Percentiles rank a stretch among this genome's conserved stretches.
Conservation (phyloP, 1,284 basidiomycete genomes). For the Ustilago cynodontis region DNA sequence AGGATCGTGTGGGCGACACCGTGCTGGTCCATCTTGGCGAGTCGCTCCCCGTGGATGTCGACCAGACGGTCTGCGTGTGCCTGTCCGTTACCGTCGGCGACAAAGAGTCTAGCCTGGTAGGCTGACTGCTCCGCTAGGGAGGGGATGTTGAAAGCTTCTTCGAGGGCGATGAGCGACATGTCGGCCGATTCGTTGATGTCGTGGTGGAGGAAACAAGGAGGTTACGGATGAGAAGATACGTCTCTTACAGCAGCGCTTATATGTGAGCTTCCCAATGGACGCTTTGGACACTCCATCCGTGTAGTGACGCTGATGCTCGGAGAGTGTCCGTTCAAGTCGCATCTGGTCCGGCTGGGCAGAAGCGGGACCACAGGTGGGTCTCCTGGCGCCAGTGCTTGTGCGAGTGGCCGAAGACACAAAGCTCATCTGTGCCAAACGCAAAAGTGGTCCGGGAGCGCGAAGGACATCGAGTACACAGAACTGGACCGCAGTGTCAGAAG, state of each 20-base stretch:
- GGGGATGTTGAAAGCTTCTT: conserved; percentile 54
- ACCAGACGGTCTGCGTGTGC: conserved; percentile 49
- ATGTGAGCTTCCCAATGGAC: background rate
- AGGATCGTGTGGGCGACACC: conserved; percentile 62
- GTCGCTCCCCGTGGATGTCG: conserved; percentile 60
- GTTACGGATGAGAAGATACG: background rate
- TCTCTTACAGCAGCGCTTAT: background rate
- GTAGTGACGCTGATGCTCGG: conserved; percentile 1
- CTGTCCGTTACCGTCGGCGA: conserved; percentile 50
- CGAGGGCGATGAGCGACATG: conserved; percentile 51
- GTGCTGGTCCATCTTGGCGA: conserved; percentile 62
- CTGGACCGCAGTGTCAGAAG: background rate
- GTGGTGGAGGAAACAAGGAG: background rate
- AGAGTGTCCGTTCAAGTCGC: conserved; percentile 20
- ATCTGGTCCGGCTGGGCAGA: conserved; percentile 13
- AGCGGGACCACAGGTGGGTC: background rate
- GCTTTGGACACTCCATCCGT: background rate
- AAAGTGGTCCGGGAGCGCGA: conserved; percentile 12
- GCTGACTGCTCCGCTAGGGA: conserved; percentile 51
- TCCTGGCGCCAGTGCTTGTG: no score
- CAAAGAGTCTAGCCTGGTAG: conserved; percentile 51
- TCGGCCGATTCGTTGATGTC: background rate
- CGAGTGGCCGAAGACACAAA: background rate
- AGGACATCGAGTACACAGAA: background rate
- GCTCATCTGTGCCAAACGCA: no score